Conservation (phyloP, 2,329 filamentous ascomycete genomes). For the Clarireedia hainanense region DNA sequence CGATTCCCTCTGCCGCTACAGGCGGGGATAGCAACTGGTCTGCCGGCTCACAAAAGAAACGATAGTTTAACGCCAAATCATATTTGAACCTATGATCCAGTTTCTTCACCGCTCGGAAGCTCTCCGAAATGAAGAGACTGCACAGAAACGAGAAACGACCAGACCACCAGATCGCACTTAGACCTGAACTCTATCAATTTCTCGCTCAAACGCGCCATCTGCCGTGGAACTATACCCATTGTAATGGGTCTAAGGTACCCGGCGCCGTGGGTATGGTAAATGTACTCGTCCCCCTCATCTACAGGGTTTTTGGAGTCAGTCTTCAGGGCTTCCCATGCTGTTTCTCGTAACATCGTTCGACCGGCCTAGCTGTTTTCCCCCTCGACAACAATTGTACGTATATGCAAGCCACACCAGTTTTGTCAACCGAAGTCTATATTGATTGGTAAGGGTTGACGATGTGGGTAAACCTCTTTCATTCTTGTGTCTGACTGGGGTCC, state of each 20-base stretch:
- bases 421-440: constrained; percentile 1
- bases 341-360: constrained; percentile 5
- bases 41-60: constrained; percentile 1
- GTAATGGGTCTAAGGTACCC: constrained; percentile 6
- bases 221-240: constrained; percentile 3
- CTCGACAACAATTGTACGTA: constrained; percentile 3
- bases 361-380: background rate
- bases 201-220: constrained; percentile 5
- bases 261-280: constrained; percentile 8
- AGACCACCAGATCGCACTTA: background rate
- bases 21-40: background rate
- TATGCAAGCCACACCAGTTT: constrained; percentile 9
- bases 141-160: background rate
- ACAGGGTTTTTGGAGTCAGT: constrained; percentile 4
- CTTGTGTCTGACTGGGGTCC: constrained; percentile 5
- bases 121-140: background rate
- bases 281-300: background rate
- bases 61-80: background rate
- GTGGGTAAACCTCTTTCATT: constrained; percentile 4
- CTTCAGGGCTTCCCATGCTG: constrained; percentile 2
- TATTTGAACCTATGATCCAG: background rate
- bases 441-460: constrained; percentile 3
- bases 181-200: constrained; percentile 1
- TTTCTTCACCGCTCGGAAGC: constrained; percentile 2
- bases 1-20: constrained; percentile 1